Base-by-base conservation (phyloP, 176 grass and related monocot species). In the Oryza rufipogon region DNA sequence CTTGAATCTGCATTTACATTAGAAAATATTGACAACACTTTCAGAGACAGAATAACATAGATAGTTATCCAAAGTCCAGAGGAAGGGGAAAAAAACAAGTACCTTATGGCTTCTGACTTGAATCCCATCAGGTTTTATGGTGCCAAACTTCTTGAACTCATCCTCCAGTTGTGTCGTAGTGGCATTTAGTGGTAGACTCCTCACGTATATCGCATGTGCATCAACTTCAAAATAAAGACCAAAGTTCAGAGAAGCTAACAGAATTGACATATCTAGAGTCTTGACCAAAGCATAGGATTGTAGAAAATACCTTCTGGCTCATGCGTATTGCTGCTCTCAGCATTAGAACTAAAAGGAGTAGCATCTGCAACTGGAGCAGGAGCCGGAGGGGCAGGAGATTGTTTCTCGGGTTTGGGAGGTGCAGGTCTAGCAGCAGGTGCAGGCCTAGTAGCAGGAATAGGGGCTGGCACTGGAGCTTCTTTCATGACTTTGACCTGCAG, bases 101-200 rank as follows among this genome's bases (percentile, higher is more conserved):
- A 97, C 95, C 95, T 94, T 97, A 28, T 94, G 86, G 90, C 95
- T 94, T 92, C 95, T 94, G 75, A 97, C 92, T 97, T 97, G 95
- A 86, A 97, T 94, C 13, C 95, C 95, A 66, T 81, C 81, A 74
- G 77, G 74, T 79, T 90, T 92, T 72, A 97, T 89, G 34, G 77
- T 70, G 71, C 95, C 95, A 80, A 94, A 97, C 80, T 89, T 90
- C 86, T 87, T 94, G 81, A 97, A 97, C 48, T 94, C 95, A 45
- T 92, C 90, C 67, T 94, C 95, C 52, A 97, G 86, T 89, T 97
- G 90, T 66, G 68, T 71, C 61, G 89, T 83, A 30, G 86, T 94
- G 39, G 92, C 90, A 91, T 81, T 90, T 71, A 97, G 39, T 32
- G 95, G 95, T 39, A 97, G 88, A 83, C 39, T 94, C 77, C 87